Evolutionary conservation across 2,329 filamentous ascomycete genomes (phyloP), one percentile per base, ranked within the genome.

Genomic region (Dactylonectria macrodidyma): DNA sequence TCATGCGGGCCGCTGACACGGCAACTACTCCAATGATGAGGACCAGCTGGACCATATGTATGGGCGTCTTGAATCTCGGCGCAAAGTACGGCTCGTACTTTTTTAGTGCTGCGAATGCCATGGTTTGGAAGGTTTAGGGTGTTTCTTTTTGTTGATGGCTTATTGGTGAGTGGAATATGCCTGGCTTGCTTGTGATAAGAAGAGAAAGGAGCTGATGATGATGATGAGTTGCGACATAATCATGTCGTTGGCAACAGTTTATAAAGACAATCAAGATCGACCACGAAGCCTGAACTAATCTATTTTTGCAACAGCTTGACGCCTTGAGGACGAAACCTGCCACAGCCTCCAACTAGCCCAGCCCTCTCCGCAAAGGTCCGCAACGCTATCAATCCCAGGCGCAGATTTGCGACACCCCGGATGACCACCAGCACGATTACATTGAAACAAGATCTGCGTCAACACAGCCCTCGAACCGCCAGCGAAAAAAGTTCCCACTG

Each of bases 1-100:
- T 11, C 41, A 72, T 55, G n/a, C 70, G 70, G 3, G 65, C 69
- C 12, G 51, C 69, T 1, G 69, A 72, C 16, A 72, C 44, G 16
- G 58, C 50, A 47, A 72, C 47, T 3, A 72, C 69, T 1, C n/a
- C 48, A 34, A 61, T 36, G 55, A 56, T 50, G 10, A 68, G n/a
- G 5, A 41, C 48, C 16, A 66, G 11, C 41, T 59, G 56, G 34
- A 41, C 56, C 14, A 65, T 2, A 33, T 65, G 62, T 19, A 59
- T 36, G n/a, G 62, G 62, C 8, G 52, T 34, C 62, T 65, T 65
- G 56, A 38, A 65, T 33, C 48, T 34, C 2, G 62, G 62, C 7
- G 56, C 48, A 22, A 65, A 65, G 41, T 33, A 65, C 5, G 56
- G 62, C 56, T 50, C 62, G 8, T 50, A 59, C 33, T 59, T 59